Conservation (phyloP, 352 stramenopile genomes). For the Phytophthora tubulina region DNA sequence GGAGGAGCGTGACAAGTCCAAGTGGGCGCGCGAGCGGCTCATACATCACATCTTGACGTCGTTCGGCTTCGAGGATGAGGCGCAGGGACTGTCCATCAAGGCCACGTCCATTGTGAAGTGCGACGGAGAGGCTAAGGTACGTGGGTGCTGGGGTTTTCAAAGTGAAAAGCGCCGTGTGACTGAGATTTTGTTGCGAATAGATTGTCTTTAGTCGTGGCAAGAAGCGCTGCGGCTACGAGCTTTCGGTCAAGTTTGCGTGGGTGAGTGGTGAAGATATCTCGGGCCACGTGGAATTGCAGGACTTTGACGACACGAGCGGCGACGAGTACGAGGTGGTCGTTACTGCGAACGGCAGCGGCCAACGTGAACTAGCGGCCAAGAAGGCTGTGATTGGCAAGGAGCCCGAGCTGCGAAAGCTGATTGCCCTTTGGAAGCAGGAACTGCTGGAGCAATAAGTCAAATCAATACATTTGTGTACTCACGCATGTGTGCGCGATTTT, state of each 20-base stretch:
- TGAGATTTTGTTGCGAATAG: constrained; percentile 32
- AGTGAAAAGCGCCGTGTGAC: not conserved
- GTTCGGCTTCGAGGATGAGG: constrained; percentile 67
- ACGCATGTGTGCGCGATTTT: constrained; percentile 18
- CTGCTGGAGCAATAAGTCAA: constrained; percentile 78
- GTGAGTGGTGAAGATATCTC: constrained; percentile 55
- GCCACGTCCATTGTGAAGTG: constrained; percentile 71
- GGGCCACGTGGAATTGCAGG: constrained; percentile 80
- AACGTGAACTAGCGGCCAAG: constrained; percentile 67
- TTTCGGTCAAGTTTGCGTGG: constrained; percentile 87
- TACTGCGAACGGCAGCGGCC: constrained; percentile 51
- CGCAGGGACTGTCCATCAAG: constrained; percentile 61
- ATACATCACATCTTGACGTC: constrained; percentile 74
- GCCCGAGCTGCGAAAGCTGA: constrained; percentile 67
- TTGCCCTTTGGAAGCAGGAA: constrained; percentile 80
- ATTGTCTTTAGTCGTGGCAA: constrained; percentile 85
- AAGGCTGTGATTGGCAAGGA: constrained; percentile 69
- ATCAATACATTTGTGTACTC: constrained; percentile 40
- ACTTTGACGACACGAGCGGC: constrained; percentile 88
- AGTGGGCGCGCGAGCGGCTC: constrained; percentile 78
- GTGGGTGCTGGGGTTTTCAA: not conserved
- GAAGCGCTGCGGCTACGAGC: constrained; percentile 88
- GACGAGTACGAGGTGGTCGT: constrained; percentile 85
- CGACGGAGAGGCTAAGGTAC: constrained; percentile 85
- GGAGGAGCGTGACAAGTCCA: constrained; percentile 87